Evolutionary conservation across 257 asterid genomes (phyloP).

Genomic region (Solanum infundibuliforme): DNA sequence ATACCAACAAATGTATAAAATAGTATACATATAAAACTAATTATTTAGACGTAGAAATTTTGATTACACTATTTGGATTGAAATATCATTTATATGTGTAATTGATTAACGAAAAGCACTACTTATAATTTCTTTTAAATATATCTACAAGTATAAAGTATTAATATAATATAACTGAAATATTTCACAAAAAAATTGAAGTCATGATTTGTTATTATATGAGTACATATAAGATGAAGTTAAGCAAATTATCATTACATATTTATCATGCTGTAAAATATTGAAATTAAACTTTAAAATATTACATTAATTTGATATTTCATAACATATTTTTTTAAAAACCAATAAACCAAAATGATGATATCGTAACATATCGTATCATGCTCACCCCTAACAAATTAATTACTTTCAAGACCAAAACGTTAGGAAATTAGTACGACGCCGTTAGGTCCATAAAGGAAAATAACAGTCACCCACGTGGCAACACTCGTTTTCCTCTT

Average conservation of each 20-base stretch:
- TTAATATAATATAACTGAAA: too few relatives aligned
- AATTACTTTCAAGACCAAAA: background rate
- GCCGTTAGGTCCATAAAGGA: background rate
- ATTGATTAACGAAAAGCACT: too few relatives aligned
- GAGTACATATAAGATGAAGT: too few relatives aligned
- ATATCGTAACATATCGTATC: too few relatives aligned
- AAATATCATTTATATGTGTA: background rate
- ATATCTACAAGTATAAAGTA: background rate
- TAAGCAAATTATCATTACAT: background rate
- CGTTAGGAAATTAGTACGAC: background rate
- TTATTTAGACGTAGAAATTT: background rate
- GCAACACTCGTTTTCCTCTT: background rate
- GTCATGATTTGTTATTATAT: background rate
- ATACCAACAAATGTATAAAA: background rate
- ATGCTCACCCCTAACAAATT: background rate
- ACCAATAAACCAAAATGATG: too few relatives aligned
- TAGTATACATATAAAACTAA: too few relatives aligned
- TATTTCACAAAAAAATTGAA: background rate
- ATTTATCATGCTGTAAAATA: background rate
- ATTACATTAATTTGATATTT: too few relatives aligned
- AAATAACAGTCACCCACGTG: background rate
- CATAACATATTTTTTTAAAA: fast-evolving
- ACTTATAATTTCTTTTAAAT: too few relatives aligned
- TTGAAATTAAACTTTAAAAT: too few relatives aligned
- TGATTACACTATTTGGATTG: too few relatives aligned